A percentile compares a stretch with the other conserved stretches of the same genome.
Conservation (phyloP, 2,329 filamentous ascomycete genomes). For the Diaporthe humulicola region DNA sequence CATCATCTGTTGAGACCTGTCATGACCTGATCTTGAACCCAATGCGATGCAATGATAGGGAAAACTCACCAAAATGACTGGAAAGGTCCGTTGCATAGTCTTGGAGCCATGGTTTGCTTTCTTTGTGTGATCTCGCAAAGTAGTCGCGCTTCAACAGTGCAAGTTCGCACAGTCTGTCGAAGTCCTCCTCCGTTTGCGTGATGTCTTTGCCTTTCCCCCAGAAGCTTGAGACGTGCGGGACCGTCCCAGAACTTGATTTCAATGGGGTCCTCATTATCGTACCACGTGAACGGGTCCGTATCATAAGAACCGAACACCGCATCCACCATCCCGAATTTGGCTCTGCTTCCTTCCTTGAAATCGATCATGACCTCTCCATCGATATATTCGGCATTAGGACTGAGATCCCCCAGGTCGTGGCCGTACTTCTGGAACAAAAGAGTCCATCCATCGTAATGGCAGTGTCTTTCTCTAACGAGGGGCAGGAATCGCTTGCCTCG, state of each 20-base stretch:
- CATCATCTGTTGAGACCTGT: background rate
- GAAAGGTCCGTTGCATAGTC: background rate
- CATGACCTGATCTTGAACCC: background rate
- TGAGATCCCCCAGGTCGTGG: too few species aligned
- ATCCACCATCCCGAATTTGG: background rate
- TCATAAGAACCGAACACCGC: background rate
- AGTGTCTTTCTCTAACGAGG: background rate
- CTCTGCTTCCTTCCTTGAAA: conserved; percentile 26
- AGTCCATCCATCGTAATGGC: conserved; percentile 25
- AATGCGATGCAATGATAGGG: background rate
- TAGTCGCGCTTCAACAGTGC: background rate
- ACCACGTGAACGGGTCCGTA: background rate
- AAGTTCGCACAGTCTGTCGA: background rate
- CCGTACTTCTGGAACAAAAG: background rate
- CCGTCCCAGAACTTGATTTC: conserved; percentile 5
- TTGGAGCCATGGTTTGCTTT: background rate
- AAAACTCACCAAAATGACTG: background rate
- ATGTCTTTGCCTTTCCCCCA: background rate
- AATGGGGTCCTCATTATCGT: background rate
- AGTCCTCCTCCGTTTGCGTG: background rate
- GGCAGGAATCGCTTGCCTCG: conserved; percentile 7
- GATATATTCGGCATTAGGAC: background rate
- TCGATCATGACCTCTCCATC: conserved; percentile 33
- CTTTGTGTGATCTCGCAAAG: background rate
- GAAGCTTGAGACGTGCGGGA: background rate